Evolutionary conservation across 768 basidiomycete species (phyloP).

Genomic region (Collybia nuda): DNA sequence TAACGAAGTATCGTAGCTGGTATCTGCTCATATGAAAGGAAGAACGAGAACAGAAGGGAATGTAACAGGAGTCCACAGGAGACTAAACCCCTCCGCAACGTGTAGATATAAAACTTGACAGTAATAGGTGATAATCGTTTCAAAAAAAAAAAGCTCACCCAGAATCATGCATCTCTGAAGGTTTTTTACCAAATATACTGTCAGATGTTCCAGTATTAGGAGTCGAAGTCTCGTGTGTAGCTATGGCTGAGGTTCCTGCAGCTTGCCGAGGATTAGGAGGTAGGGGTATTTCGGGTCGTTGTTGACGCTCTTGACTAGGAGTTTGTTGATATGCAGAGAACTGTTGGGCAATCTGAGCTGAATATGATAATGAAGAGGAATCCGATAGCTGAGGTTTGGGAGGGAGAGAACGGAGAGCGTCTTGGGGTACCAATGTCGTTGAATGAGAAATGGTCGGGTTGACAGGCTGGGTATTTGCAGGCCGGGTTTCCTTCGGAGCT

Average conservation of each 20-base stretch:
- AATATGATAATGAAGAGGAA: constrained; percentile 46
- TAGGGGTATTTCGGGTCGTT: constrained; percentile 29
- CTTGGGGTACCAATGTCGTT: constrained; percentile 15
- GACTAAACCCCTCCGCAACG: not conserved
- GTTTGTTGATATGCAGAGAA: constrained; percentile 66
- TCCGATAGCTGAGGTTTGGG: constrained; percentile 25
- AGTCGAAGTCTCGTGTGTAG: no score
- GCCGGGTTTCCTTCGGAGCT: constrained; percentile 17
- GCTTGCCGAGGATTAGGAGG: constrained; percentile 22
- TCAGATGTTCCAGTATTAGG: constrained; percentile 25
- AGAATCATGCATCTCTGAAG: constrained; percentile 78
- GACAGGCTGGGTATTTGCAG: constrained; percentile 10
- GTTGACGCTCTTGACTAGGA: constrained; percentile 62
- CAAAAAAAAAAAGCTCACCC: constrained; percentile 56
- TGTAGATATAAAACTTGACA: no score
- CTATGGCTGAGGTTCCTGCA: constrained; percentile 13
- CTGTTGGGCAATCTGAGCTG: constrained; percentile 64
- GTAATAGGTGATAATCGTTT: not conserved
- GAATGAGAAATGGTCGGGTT: not conserved
- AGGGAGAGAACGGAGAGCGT: constrained; percentile 21
- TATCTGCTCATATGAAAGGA: constrained; percentile 17
- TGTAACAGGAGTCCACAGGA: constrained; percentile 12
- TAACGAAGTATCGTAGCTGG: constrained; percentile 32
- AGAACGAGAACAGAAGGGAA: constrained; percentile 4
- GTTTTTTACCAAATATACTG: constrained; percentile 56